A percentile compares a stretch with the other conserved stretches of the same genome.
These are phyloP conservation scores for Zelonia costaricensis DNA, from an alignment of 208 protist species.

Conservation along the genomic window DNA sequence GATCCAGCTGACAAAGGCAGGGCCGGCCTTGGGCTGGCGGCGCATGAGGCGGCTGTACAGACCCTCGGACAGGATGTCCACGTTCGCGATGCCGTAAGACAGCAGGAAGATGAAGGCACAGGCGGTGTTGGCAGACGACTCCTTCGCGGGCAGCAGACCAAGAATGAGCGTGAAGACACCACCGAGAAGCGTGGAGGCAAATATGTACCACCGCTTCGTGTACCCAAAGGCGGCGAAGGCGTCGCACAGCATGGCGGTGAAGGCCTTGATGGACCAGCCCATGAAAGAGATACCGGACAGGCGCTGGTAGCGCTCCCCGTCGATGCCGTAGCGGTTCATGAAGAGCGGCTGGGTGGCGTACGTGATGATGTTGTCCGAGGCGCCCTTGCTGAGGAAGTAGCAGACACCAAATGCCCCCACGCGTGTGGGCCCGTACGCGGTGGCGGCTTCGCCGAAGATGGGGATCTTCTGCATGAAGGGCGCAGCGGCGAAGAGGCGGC, in stretches of 20 bases:
- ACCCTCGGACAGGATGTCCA: slow-evolving; percentile 76
- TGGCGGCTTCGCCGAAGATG: slow-evolving; percentile 35
- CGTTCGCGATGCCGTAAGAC: slow-evolving; percentile 48
- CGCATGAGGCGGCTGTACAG: slow-evolving; percentile 76
- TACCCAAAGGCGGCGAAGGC: slow-evolving; percentile 60
- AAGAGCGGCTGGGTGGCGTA: slow-evolving; percentile 52
- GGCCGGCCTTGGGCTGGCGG: slow-evolving; percentile 36
- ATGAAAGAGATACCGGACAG: slow-evolving; percentile 40
- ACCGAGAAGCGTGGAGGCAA: slow-evolving; percentile 42
- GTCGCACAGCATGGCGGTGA: slow-evolving; percentile 64
- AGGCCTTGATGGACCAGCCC: slow-evolving; percentile 70
- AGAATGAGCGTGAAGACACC: slow-evolving; percentile 38
- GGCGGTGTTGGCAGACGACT: slow-evolving; percentile 35
- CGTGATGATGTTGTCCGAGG: slow-evolving; percentile 44
- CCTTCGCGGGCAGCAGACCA: slow-evolving; percentile 43
- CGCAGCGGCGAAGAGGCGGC: slow-evolving; percentile 22
- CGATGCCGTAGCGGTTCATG: slow-evolving; percentile 39
- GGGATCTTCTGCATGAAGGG: slow-evolving; percentile 37
- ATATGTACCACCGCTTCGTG: slow-evolving; percentile 78
- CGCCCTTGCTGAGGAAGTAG: slow-evolving; percentile 62
- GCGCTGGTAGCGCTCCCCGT: slow-evolving; percentile 47
- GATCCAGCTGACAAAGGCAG: slow-evolving; percentile 61
- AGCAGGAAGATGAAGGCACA: slow-evolving; percentile 59
- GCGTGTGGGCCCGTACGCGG: slow-evolving; percentile 40
- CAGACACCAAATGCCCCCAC: slow-evolving; percentile 36